Conservation (phyloP, 2,329 filamentous ascomycete species). For the Fusarium sp. region DNA sequence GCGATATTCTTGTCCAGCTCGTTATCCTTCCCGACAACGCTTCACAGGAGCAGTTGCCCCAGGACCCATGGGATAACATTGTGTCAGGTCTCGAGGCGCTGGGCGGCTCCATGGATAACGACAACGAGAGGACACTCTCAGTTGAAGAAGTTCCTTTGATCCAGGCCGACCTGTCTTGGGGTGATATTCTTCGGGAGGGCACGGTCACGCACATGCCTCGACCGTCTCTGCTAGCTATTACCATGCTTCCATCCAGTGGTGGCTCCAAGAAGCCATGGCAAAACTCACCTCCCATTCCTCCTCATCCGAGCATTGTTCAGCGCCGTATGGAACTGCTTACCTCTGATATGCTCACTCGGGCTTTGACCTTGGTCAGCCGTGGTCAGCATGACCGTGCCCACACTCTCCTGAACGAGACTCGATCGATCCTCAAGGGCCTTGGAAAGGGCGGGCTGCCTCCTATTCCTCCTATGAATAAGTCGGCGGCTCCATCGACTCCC, state of each 20-base stretch:
- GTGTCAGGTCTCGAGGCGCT: slow-evolving; percentile 95
- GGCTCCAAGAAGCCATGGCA: slow-evolving; percentile 77
- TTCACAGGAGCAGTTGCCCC: slow-evolving; percentile 86
- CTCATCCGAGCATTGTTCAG: slow-evolving; percentile 95
- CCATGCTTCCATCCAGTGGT: slow-evolving; percentile 84
- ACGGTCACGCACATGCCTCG: slow-evolving; percentile 88
- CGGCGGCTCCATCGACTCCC: slow-evolving; percentile 55
- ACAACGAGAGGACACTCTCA: slow-evolving; percentile 86
- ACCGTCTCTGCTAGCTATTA: slow-evolving; percentile 93
- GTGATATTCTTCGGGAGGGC: slow-evolving; percentile 92
- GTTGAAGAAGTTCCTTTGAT: slow-evolving; percentile 96
- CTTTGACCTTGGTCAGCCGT: slow-evolving; percentile 89
- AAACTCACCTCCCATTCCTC: slow-evolving; percentile 86
- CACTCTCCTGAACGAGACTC: slow-evolving; percentile 92
- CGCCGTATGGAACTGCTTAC: slow-evolving; percentile 97
- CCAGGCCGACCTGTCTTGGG: slow-evolving; percentile 94
- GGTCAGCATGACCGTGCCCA: slow-evolving; percentile 95
- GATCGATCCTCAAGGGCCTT: slow-evolving; percentile 94
- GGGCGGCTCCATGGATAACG: slow-evolving; percentile 87
- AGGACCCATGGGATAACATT: slow-evolving; percentile 97
- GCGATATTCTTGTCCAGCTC: slow-evolving; percentile 93
- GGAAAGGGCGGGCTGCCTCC: slow-evolving; percentile 96
- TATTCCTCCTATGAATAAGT: slow-evolving; percentile 75
- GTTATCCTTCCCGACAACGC: slow-evolving; percentile 91
- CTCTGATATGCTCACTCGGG: slow-evolving; percentile 96